Base-by-base conservation (phyloP, 2,329 filamentous ascomycete genomes). In the Venturia asperata region DNA sequence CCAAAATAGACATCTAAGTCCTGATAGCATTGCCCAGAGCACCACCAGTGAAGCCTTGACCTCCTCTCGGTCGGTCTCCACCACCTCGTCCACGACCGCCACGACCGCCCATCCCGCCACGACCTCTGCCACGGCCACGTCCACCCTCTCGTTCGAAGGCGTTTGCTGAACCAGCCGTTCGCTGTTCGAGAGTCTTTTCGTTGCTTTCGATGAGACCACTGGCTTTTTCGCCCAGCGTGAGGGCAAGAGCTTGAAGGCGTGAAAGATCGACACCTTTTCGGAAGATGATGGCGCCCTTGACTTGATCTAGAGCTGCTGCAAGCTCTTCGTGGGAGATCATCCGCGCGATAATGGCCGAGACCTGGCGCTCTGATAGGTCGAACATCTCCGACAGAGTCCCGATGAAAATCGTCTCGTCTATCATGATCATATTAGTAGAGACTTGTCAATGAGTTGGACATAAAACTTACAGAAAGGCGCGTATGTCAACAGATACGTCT, bases 291-390 rank as follows among this genome's bases (percentile, higher is more conserved):
- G 91, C 95, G 70, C 90, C 88, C 73, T 95, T 97, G 79, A 99
- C 93, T 80, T 99, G 94, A 81, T 99, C 95, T 37, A 99, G 86
- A 45, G 94, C 95, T 55, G 94, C 94, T 11, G 90, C 91, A 62
- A 99, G 87, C 79, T 99, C 94, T 79, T 99, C 94, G 81, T 99
- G 94, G 73, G 92, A 96, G 77, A 99, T 97, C 94, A 99, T 99
- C 83, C 96, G 96, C 84, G 91, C 96, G 73, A 99, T 87, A 65
- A 99, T 87, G 43, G 94, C 92, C n/a, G 90, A 83, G 63, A 97
- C 92, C 84, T 97, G 97, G 80, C 88, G 86, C 71, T 88, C 82
- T 66, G 92, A 85, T 30, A 99, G 87, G 79, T 99, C 94, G 77
- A 99, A 99, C 94, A 99, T 99, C 70, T 81, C 82, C 68, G 91